phyloP scores from a whole-genome alignment of 2,329 filamentous ascomycete species.

The Aspergillus unguis region DNA sequence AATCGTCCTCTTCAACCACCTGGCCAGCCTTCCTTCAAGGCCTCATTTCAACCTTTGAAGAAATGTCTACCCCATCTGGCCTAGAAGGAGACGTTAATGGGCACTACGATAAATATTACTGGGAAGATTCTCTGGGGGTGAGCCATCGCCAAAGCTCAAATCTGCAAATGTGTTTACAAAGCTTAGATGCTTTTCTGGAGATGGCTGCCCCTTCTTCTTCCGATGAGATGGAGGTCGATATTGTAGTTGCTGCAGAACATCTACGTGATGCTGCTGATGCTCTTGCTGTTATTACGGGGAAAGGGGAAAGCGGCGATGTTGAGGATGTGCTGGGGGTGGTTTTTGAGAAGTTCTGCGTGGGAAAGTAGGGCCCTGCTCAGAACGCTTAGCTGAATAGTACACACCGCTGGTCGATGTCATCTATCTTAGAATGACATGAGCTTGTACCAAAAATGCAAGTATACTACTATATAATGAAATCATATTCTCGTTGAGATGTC shows the following conservation, averaged over 20 bases:
- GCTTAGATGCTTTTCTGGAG: slow-evolving; percentile 70
- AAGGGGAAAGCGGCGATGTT: slow-evolving; percentile 80
- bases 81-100: slow-evolving; percentile 33
- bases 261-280: slow-evolving; percentile 75
- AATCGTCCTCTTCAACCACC: slow-evolving; percentile 44
- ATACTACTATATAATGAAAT: no score
- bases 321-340: slow-evolving; percentile 95
- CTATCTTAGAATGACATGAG: no score
- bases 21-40: slow-evolving; percentile 62
- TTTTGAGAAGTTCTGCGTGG: slow-evolving; percentile 79
- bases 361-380: slow-evolving; percentile 14
- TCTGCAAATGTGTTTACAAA: slow-evolving; percentile 66
- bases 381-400: no score
- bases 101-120: slow-evolving; percentile 59
- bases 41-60: slow-evolving; percentile 65
- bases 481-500: no score
- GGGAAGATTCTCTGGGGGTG: slow-evolving; percentile 82
- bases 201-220: slow-evolving; percentile 53
- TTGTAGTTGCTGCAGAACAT: slow-evolving; percentile 87
- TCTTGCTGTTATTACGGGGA: slow-evolving; percentile 83
- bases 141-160: slow-evolving; percentile 85
- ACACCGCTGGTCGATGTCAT: no score
- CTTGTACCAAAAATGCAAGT: no score
- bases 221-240: slow-evolving; percentile 57
- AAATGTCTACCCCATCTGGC: slow-evolving; percentile 40